Conservation (phyloP, 371 early-diverging fungal genomes). For the Umbelopsis sp. region DNA sequence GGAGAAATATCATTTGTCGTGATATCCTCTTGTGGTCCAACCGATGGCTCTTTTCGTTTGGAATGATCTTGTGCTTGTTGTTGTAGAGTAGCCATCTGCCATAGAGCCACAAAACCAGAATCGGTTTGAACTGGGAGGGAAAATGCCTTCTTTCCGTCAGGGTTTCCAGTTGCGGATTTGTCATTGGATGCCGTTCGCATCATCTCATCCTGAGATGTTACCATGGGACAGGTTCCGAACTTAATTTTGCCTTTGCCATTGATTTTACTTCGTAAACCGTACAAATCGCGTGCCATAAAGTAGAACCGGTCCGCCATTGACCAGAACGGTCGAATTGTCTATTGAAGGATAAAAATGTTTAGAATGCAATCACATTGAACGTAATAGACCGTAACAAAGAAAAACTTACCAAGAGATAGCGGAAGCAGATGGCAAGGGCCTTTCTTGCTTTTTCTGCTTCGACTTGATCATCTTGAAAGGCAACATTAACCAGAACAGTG, state of each 20-base stretch:
- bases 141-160: not conserved
- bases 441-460: slow-evolving; percentile 51
- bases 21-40: not conserved
- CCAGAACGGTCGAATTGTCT: slow-evolving; percentile 58
- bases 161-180: not conserved
- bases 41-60: slow-evolving; percentile 2
- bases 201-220: not conserved
- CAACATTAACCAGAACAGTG: slow-evolving; percentile 58
- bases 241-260: slow-evolving; percentile 41
- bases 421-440: slow-evolving; percentile 52
- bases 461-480: slow-evolving; percentile 46
- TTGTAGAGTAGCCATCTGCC: slow-evolving; percentile 21
- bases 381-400: not conserved
- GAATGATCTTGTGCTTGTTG: slow-evolving; percentile 8
- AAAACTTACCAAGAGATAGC: slow-evolving; percentile 10
- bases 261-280: slow-evolving; percentile 43
- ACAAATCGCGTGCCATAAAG: slow-evolving; percentile 64
- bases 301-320: slow-evolving; percentile 67
- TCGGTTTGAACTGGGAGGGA: slow-evolving; percentile 17
- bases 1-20: not conserved
- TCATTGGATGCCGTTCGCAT: not conserved
- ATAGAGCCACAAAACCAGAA: slow-evolving; percentile 20
- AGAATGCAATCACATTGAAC: not conserved
- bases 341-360: not conserved
- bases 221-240: slow-evolving; percentile 29